Base-by-base conservation (phyloP, 2,329 filamentous ascomycete species). In the Aspergillus luchuensis region DNA sequence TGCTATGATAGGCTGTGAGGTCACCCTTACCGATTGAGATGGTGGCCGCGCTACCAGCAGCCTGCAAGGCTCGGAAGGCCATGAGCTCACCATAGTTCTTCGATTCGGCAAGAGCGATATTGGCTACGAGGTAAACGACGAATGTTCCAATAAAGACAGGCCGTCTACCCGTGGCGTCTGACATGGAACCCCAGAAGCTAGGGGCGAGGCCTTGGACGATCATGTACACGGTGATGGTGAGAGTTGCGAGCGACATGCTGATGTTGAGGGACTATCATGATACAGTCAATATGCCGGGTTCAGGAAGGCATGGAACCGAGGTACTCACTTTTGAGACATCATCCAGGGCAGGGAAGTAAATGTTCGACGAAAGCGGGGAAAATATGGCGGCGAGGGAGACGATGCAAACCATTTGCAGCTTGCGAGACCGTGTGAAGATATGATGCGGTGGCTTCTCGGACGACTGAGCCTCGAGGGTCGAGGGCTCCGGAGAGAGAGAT, bases 141-240 rank as follows among this genome's bases (percentile, higher is more conserved):
- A 85, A 80, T 1, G 80, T 80, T 23, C 74, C 76, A 13, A 78
- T 73, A 58, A 80, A 82, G n/a, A 79, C 75, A 0, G 74, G 71
- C 13, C 82, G 76, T 3, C 82, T 76, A 0, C 82, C 82, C 5
- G 78, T 62, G 0, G 72, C 72, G 63, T 85, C 82, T 0, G 81
- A 81, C 8, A 85, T 70, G 0, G 81, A 76, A 7, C 79, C 80
- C 78, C 80, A 84, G 54, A 84, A 72, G 4, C 78, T 72, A 0
- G 83, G 82, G 3, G 80, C 78, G 15, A 84, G 68, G 5, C 80
- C 83, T 69, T 85, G 83, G 4, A 83, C 71, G 53, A 84, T 74
- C 69, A 83, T 79, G 63, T 84, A 85, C 38, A 75, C 61, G 0
- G 76, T 78, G 17, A 78, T 69, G 1, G 76, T 77, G n/a, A 78